Percentiles rank a stretch among this genome's conserved stretches.
Conservation (phyloP, 2,329 filamentous ascomycete species). For the Amylocarpus encephaloides region DNA sequence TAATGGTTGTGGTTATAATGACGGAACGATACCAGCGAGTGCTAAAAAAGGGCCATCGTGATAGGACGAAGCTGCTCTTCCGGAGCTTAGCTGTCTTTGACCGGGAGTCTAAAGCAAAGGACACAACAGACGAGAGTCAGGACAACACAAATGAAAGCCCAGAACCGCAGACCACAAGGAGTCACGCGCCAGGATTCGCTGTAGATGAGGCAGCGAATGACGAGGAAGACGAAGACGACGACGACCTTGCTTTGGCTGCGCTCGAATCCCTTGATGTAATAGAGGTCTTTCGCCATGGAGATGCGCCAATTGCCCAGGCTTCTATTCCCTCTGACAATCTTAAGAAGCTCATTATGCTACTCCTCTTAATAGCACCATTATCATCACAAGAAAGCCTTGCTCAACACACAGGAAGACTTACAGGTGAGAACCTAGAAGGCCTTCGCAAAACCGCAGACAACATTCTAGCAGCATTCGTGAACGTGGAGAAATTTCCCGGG, state of each 20-base stretch:
- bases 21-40: conserved; percentile 63
- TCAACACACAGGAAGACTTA: conserved; percentile 50
- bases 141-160: conserved; percentile 32
- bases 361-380: conserved; percentile 61
- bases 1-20: conserved; percentile 67
- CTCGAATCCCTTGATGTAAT: conserved; percentile 61
- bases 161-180: conserved; percentile 30
- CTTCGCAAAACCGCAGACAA: conserved; percentile 57
- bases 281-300: conserved; percentile 51
- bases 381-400: conserved; percentile 59
- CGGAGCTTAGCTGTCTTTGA: conserved; percentile 68
- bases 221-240: conserved; percentile 44
- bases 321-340: conserved; percentile 71
- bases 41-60: conserved; percentile 49
- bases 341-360: conserved; percentile 61
- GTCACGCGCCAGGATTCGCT: conserved; percentile 32
- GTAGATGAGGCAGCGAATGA: conserved; percentile 37
- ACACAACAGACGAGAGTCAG: conserved; percentile 31
- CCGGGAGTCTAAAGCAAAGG: conserved; percentile 34
- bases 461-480: conserved; percentile 59
- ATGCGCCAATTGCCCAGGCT: conserved; percentile 50
- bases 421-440: conserved; percentile 49
- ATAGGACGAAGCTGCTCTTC: conserved; percentile 61
- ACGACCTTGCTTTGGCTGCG: conserved; percentile 62
- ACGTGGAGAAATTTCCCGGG: conserved; percentile 57